Evolutionary conservation across 345 rosid genomes (phyloP), one percentile per base, ranked within the genome.

Genomic region (Barbarea vulgaris): DNA sequence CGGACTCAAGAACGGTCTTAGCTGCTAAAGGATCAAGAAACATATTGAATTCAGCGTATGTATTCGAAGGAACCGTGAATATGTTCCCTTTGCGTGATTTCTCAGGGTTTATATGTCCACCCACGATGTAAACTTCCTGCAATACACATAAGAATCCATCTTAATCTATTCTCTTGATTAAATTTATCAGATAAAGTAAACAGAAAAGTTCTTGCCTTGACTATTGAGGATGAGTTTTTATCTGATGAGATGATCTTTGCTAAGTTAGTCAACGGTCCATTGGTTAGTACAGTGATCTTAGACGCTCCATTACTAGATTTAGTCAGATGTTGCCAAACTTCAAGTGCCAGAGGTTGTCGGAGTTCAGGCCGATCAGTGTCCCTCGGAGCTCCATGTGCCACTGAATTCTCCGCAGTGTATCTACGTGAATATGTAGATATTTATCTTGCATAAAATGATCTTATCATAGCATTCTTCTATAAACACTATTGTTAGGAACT

Each of bases 1-100:
- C 73, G 4, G 98, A 94, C 28, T 83, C 77, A 5, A 94, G 77
- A 39, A 90, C 97, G 4, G 81, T 78, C 69, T 90, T 88, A 31
- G 95, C 95, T 22, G 97, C 95, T 37, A 84, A 80, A 9, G 98
- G 96, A 70, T 94, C 98, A 6, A 94, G 91, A 83, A 84, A 90
- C 85, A 94, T 87, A 57, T 90, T 94, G 87, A 90, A 83, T 73
- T 94, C 98, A 33, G 96, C 77, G 56, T 87, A 76, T 52, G 74
- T 71, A 60, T 89, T 88, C 2, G 84, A 74, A 79, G 86, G 83
- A 51, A 80, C 39, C 1, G 81, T 81, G 56, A 89, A 83, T 51
- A 86, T 67, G 77, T 89, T 88, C 47, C 97, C 97, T 51, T 77
- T 63, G 46, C 87, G 91, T 70, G 37, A 53, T 6, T 53, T 37